A percentile compares a stretch with the other conserved stretches of the same genome.
phyloP scores from a whole-genome alignment of 1,284 basidiomycete genomes.

The Coniophora puteana region DNA sequence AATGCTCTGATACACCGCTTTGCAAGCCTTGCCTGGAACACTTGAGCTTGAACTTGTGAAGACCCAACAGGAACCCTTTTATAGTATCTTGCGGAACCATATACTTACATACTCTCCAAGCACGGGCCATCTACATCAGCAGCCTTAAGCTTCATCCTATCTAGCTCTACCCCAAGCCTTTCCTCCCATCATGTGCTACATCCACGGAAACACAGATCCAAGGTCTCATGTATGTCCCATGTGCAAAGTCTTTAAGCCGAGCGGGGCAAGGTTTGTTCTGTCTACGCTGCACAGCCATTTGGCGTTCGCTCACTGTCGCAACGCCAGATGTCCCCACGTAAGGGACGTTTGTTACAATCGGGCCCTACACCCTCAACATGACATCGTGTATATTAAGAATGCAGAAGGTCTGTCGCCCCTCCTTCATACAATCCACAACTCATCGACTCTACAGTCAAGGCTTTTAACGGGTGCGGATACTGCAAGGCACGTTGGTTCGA shows the following conservation, averaged over 20 bases:
- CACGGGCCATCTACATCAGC: too few relatives aligned
- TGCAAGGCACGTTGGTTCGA: conserved; percentile 60
- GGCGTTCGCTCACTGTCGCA: conserved; percentile 9
- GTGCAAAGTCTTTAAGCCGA: conserved; percentile 76
- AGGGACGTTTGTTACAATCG: conserved; percentile 72
- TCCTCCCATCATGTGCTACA: conserved; percentile 60
- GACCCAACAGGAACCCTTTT: conserved; percentile 42
- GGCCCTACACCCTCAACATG: conserved; percentile 63
- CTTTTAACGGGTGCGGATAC: conserved; percentile 80
- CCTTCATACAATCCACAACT: conserved; percentile 10
- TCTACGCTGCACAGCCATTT: conserved; percentile 11
- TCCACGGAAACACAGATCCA: conserved; percentile 62
- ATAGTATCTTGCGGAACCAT: conserved; percentile 23
- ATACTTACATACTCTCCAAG: too few relatives aligned
- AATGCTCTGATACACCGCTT: too few relatives aligned
- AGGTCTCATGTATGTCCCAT: conserved; percentile 67
- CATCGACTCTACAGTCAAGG: conserved; percentile 49
- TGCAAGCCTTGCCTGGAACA: too few relatives aligned
- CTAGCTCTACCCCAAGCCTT: conserved; percentile 21
- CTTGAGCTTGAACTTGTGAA: too few relatives aligned
- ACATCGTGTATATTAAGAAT: conserved; percentile 74
- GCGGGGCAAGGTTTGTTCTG: conserved; percentile 43
- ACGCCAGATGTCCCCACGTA: conserved; percentile 65
- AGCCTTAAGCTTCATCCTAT: conserved; percentile 27
- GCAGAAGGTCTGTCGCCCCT: conserved; percentile 65